Evolutionary conservation across 1,284 basidiomycete genomes (phyloP).

Genomic region (Puccinia horiana): DNA sequence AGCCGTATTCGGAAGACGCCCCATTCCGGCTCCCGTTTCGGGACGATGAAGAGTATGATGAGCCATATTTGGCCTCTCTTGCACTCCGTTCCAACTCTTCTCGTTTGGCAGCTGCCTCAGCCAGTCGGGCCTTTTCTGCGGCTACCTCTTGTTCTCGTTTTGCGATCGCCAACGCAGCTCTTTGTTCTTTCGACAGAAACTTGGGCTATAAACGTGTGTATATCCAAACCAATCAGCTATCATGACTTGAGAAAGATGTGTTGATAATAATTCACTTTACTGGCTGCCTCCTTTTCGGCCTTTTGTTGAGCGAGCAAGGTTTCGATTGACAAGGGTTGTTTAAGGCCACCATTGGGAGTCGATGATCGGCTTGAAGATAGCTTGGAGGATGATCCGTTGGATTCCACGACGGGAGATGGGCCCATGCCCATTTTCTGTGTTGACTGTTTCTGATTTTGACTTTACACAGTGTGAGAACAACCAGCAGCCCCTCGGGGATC

Average conservation of each 20-base stretch:
- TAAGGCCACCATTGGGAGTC: not conserved
- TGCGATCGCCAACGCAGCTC: constrained; percentile 80
- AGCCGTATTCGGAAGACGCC: constrained; percentile 14
- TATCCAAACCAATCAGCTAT: no score
- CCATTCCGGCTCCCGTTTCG: constrained; percentile 4
- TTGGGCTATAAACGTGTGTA: no score
- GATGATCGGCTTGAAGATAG: not conserved
- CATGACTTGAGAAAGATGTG: no score
- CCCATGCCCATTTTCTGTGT: constrained; percentile 37
- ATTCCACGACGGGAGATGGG: constrained; percentile 31
- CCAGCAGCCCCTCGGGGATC: no score
- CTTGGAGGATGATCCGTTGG: not conserved
- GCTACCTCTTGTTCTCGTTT: constrained; percentile 73
- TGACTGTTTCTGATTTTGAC: not conserved
- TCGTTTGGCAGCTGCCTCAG: constrained; percentile 57
- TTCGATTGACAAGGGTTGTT: constrained; percentile 66
- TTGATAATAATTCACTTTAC: constrained; percentile 78
- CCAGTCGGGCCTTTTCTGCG: constrained; percentile 31
- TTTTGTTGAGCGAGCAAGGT: constrained; percentile 80
- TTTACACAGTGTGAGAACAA: no score
- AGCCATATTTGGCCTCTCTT: constrained; percentile 65
- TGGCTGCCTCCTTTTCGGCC: constrained; percentile 79
- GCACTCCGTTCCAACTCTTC: constrained; percentile 67
- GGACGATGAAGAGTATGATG: constrained; percentile 2
- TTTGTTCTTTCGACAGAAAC: constrained; percentile 83